These are phyloP conservation scores for Aureobasidium sp. DNA, from an alignment of 2,329 filamentous ascomycete genomes.

Conservation along the genomic window DNA sequence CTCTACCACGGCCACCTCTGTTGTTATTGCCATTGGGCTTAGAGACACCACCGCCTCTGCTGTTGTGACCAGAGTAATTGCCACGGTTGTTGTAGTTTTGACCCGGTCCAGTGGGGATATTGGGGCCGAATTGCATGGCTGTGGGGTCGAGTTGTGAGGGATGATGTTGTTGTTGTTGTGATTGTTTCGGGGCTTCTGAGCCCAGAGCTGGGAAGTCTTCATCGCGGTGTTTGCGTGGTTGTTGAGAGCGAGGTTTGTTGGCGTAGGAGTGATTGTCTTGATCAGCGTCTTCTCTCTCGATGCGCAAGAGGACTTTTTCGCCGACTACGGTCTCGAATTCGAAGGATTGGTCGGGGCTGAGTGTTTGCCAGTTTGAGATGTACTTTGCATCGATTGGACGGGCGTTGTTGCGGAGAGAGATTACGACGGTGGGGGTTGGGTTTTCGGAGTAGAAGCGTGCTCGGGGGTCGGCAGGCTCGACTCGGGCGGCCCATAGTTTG, in stretches of 20 bases:
- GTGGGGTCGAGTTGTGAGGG: conserved; percentile 18
- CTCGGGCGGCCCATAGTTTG: conserved; percentile 76
- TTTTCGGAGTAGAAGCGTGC: conserved; percentile 73
- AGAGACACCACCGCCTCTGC: conserved; percentile 31
- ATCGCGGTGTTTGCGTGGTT: conserved; percentile 45
- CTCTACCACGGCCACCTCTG: conserved; percentile 29
- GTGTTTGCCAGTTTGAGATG: conserved; percentile 66
- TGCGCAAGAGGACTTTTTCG: conserved; percentile 74
- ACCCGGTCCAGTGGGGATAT: conserved; percentile 22
- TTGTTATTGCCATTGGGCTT: conserved; percentile 16
- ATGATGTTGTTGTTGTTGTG: conserved; percentile 20
- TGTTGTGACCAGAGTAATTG: conserved; percentile 18
- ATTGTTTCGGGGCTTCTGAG: conserved; percentile 3
- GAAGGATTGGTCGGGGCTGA: conserved; percentile 61
- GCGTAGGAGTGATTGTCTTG: conserved; percentile 58
- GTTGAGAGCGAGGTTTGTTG: conserved; percentile 28
- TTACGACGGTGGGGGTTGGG: conserved; percentile 66
- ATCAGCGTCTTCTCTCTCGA: conserved; percentile 59
- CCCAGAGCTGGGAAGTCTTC: conserved; percentile 37
- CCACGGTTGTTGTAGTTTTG: conserved; percentile 12
- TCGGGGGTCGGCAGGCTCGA: conserved; percentile 61
- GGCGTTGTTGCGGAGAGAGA: conserved; percentile 68
- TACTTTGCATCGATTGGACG: conserved; percentile 70
- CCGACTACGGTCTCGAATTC: conserved; percentile 76
- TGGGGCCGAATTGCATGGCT: neutral